Evolutionary conservation across 2,329 filamentous ascomycete species (phyloP), one percentile per base, ranked within the genome.

Genomic region (Ophiostoma novo-ulmi): DNA sequence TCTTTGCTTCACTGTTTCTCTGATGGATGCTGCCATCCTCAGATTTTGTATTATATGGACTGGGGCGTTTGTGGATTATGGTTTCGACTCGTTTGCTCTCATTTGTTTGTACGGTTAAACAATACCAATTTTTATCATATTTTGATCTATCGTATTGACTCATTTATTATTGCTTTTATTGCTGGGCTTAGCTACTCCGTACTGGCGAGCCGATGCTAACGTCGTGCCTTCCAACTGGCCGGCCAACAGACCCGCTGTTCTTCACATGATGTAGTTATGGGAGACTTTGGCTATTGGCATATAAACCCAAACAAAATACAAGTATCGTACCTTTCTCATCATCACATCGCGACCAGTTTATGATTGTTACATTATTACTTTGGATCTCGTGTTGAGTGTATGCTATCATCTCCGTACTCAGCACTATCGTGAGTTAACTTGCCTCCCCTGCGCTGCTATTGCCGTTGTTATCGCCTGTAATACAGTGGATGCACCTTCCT

Each of bases 21-120:
- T 36, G 5, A 26, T 22, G 52, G 52, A 48, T 20, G 22, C 52
- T 26, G 44, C 44, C 52, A 26, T 58, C 20, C n/a, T 58, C 22
- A 10, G 22, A 48, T n/a, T 17, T 20, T 68, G 52, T 69, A n/a
- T 35, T 22, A 11, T 64, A 65, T 65, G 63, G 17, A 63, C 35
- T 64, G 13, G 31, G 63, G 63, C 63, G 63, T 65, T 65, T 39
- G 5, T 14, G 63, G 63, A 65, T 39, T 36, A n/a, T 39, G 63
- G 63, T 20, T n/a, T 7, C 20, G 63, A 36, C 36, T 39, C 36
- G 35, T 26, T 63, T 63, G 26, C 58, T 52, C 14, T 17, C 26
- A 36, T 63, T 36, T 65, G 5, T 13, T 13, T 65, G 2, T 22
- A 35, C 61, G 20, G 38, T 39, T 22, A 17, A 39, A 13, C 26